Percentiles rank a stretch among this genome's conserved stretches.
phyloP scores from a whole-genome alignment of 176 grass and related monocot species.

The Tillandsia leiboldiana region DNA sequence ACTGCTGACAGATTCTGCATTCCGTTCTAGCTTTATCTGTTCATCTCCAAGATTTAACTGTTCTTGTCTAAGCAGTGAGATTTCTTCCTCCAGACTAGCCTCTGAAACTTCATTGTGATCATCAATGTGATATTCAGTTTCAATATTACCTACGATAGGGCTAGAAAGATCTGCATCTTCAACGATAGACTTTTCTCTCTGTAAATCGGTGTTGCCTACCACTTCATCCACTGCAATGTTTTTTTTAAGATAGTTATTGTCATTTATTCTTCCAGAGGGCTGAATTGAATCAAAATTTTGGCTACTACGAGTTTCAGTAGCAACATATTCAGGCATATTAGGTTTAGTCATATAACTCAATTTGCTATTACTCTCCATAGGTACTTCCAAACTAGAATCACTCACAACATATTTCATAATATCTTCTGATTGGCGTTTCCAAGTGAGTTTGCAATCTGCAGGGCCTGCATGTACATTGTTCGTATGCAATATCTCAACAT shows the following conservation, averaged over 20 bases:
- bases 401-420: not conserved
- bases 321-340: slow-evolving; percentile 25
- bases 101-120: slow-evolving; percentile 36
- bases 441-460: slow-evolving; percentile 1
- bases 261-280: not conserved
- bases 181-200: slow-evolving; percentile 2
- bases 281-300: slow-evolving; percentile 19
- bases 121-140: slow-evolving; percentile 15
- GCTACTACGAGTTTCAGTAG: slow-evolving; percentile 13
- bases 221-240: slow-evolving; percentile 28
- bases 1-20: slow-evolving; percentile 84
- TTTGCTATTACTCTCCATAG: not conserved
- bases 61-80: slow-evolving; percentile 77
- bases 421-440: not conserved
- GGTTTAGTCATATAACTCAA: not conserved
- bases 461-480: slow-evolving; percentile 21
- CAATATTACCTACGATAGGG: slow-evolving; percentile 4
- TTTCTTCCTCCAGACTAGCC: slow-evolving; percentile 56
- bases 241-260: slow-evolving; percentile 10
- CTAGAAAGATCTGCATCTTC: slow-evolving; percentile 5
- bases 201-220: not conserved
- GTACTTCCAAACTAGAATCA: not conserved
- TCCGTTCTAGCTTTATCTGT: slow-evolving; percentile 68
- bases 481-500: slow-evolving; percentile 9
- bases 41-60: slow-evolving; percentile 72